Percentiles rank a stretch among this genome's conserved stretches.
Evolutionary conservation across 208 protist genomes (phyloP).

Genomic region (Tritrichomonas musculus): DNA sequence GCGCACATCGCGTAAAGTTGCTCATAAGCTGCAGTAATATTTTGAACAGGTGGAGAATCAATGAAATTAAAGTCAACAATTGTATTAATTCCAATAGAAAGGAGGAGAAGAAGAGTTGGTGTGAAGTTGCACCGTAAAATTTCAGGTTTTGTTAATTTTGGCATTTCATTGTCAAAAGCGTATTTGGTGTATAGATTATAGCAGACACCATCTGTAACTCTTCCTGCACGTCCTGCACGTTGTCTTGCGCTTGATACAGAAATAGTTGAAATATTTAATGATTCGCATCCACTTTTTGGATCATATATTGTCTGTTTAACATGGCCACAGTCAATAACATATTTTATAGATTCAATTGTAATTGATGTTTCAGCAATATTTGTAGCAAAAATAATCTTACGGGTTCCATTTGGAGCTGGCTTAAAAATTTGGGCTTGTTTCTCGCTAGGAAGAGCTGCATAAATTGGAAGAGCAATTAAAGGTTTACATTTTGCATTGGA

Average conservation of each 20-base stretch:
- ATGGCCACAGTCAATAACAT: constrained; percentile 82
- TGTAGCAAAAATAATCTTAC: constrained; percentile 82
- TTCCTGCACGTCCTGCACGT: constrained; percentile 72
- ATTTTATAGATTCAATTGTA: constrained; percentile 83
- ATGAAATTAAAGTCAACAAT: constrained; percentile 70
- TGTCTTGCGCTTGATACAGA: constrained; percentile 70
- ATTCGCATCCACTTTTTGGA: constrained; percentile 61
- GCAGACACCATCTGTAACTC: constrained; percentile 48
- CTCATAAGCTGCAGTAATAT: constrained; percentile 59
- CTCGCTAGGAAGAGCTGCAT: constrained; percentile 40
- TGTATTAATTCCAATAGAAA: constrained; percentile 66
- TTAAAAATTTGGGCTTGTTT: constrained; percentile 65
- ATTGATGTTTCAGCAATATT: constrained; percentile 90
- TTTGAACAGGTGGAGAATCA: constrained; percentile 55
- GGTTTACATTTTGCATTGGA: too few species aligned
- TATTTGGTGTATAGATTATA: constrained; percentile 62
- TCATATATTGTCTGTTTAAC: constrained; percentile 74
- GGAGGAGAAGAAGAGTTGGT: constrained; percentile 62
- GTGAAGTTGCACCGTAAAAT: constrained; percentile 63
- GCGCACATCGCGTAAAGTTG: constrained; percentile 64
- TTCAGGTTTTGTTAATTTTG: constrained; percentile 56
- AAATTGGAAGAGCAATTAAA: constrained; percentile 39
- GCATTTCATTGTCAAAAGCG: constrained; percentile 44
- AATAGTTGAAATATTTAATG: constrained; percentile 65
- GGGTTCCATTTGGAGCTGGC: constrained; percentile 59